These are phyloP conservation scores for Prunus davidiana DNA, from an alignment of 306 rosid species.

Conservation along the genomic window DNA sequence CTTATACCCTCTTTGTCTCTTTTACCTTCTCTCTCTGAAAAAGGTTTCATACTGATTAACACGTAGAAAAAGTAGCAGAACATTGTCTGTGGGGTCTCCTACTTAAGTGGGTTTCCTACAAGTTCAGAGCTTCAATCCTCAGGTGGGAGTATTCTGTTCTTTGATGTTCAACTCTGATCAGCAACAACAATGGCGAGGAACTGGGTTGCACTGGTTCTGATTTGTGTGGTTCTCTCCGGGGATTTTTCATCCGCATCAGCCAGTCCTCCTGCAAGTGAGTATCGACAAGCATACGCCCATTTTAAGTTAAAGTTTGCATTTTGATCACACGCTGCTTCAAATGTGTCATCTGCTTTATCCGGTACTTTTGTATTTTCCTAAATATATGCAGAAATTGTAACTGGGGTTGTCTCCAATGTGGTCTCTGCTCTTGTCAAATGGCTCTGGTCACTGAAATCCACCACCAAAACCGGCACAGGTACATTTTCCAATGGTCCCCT, in stretches of 20 bases:
- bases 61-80: constrained; percentile 29
- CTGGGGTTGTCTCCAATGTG: constrained; percentile 79
- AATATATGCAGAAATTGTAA: constrained; percentile 59
- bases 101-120: constrained; percentile 34
- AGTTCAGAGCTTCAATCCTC: constrained; percentile 36
- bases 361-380: constrained; percentile 15
- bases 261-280: constrained; percentile 81
- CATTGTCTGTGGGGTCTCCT: constrained; percentile 37
- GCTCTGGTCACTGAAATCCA: constrained; percentile 83
- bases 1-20: constrained; percentile 33
- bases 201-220: constrained; percentile 39
- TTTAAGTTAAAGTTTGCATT: constrained; percentile 1
- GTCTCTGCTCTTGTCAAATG: constrained; percentile 78
- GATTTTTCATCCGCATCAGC: constrained; percentile 73
- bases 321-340: not conserved
- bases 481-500: not conserved
- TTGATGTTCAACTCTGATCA: constrained; percentile 21
- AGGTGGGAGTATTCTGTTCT: constrained; percentile 33
- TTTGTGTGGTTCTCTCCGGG: constrained; percentile 43
- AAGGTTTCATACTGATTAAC: constrained; percentile 27
- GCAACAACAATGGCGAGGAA: constrained; percentile 47
- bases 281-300: not conserved
- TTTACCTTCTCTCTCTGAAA: constrained; percentile 28
- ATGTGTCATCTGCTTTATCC: constrained; percentile 6
- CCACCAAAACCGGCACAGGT: constrained; percentile 57